phyloP scores from a whole-genome alignment of 352 stramenopile genomes.

The Hyphochytrium catenoides region DNA sequence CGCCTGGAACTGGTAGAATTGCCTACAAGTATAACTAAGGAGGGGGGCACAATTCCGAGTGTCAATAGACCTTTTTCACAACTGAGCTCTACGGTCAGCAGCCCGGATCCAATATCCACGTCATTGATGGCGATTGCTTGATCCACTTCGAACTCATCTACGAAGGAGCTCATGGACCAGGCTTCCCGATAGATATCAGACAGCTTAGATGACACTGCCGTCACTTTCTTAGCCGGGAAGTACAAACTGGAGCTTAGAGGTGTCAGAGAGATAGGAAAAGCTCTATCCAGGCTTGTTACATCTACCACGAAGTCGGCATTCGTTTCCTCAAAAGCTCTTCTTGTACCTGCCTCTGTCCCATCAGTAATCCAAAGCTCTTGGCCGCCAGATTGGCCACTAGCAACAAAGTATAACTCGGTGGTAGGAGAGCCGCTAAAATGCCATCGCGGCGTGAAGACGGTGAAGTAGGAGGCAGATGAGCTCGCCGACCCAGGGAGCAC shows the following conservation, averaged over 20 bases:
- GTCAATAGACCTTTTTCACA: no score
- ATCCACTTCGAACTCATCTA: no score
- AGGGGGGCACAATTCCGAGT: no score
- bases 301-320: conserved; percentile 14
- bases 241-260: conserved; percentile 10
- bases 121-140: no score
- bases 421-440: conserved; percentile 14
- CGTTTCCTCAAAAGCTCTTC: conserved; percentile 13
- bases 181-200: conserved; percentile 9
- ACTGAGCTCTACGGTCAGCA: no score
- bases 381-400: conserved; percentile 7
- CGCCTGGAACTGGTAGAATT: no score
- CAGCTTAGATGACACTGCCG: background rate
- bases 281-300: conserved; percentile 11
- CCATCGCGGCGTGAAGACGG: conserved; percentile 14
- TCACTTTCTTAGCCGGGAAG: conserved; percentile 6
- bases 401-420: background rate
- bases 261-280: conserved; percentile 1
- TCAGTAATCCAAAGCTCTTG: conserved; percentile 31
- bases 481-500: conserved; percentile 18
- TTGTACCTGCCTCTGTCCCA: conserved; percentile 16
- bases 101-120: no score
- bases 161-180: conserved; percentile 13
- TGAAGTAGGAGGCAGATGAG: conserved; percentile 27
- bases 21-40: no score